phyloP scores from a whole-genome alignment of 2,329 filamentous ascomycete species.

The Aspergillus udagawae region DNA sequence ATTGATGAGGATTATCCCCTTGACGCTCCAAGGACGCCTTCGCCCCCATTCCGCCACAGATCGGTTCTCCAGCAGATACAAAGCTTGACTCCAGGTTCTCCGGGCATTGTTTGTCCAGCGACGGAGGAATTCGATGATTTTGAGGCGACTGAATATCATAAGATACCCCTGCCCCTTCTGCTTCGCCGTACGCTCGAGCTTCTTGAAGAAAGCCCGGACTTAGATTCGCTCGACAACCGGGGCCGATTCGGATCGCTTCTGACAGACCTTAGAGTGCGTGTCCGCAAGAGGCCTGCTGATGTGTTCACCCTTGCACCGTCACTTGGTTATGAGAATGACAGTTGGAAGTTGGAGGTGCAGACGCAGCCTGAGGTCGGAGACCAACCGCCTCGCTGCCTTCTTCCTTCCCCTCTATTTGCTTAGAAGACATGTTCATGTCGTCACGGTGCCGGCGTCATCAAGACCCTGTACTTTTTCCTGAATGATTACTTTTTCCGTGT shows the following conservation, averaged over 20 bases:
- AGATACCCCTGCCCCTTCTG: conserved; percentile 11
- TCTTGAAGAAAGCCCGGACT: conserved; percentile 10
- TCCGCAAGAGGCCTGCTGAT: not conserved
- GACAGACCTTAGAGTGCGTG: conserved; percentile 7
- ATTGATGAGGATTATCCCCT: not conserved
- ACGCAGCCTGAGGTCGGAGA: not conserved
- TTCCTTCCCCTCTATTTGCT: conserved; percentile 9
- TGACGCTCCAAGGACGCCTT: conserved; percentile 1
- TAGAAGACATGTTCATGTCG: not conserved
- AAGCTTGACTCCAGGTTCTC: conserved; percentile 5
- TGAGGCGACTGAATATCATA: conserved; percentile 6
- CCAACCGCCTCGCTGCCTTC: conserved; percentile 2
- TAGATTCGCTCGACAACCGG: conserved; percentile 18
- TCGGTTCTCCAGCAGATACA: not conserved
- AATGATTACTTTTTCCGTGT: not conserved
- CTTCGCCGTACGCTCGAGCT: conserved; percentile 11
- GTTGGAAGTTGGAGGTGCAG: conserved; percentile 4
- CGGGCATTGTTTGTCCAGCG: conserved; percentile 5
- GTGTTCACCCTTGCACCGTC: not conserved
- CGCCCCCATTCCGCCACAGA: not conserved
- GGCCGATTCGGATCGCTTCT: conserved; percentile 12
- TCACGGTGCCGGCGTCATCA: not conserved
- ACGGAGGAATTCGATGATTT: conserved; percentile 3
- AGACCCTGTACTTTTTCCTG: not conserved
- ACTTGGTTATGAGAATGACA: conserved; percentile 3